Percentiles rank a stretch among this genome's conserved stretches.
These are phyloP conservation scores for Fusarium lyarnte DNA, from an alignment of 2,329 filamentous ascomycete species.

Conservation along the genomic window DNA sequence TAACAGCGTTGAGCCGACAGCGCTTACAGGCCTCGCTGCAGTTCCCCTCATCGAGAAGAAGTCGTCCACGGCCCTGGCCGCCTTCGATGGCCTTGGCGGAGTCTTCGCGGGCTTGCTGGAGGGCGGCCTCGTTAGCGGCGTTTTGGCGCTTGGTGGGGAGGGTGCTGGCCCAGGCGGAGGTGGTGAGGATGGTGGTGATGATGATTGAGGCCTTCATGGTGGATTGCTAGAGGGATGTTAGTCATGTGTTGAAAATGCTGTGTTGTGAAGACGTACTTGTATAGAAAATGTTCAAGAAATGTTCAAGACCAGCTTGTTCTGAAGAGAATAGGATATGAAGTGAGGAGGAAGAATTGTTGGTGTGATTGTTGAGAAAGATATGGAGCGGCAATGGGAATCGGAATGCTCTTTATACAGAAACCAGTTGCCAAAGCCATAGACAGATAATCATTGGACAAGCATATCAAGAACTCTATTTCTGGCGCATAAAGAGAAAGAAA, in stretches of 20 bases:
- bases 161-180: background rate
- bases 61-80: background rate
- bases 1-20: fast-evolving
- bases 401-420: background rate
- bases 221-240: background rate
- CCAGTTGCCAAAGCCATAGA: fast-evolving
- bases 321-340: fast-evolving
- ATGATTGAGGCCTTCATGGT: background rate
- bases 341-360: fast-evolving
- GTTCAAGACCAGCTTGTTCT: background rate
- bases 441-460: background rate
- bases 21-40: background rate
- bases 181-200: background rate
- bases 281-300: fast-evolving
- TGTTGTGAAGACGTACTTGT: fast-evolving
- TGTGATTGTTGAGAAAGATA: background rate
- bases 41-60: background rate
- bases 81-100: background rate
- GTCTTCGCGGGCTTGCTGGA: background rate
- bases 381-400: fast-evolving
- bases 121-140: background rate
- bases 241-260: fast-evolving
- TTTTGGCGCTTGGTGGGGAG: background rate
- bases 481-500: fast-evolving
- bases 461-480: background rate